Base-by-base conservation (phyloP, 2,329 filamentous ascomycete species). In the Penicillium sp. region DNA sequence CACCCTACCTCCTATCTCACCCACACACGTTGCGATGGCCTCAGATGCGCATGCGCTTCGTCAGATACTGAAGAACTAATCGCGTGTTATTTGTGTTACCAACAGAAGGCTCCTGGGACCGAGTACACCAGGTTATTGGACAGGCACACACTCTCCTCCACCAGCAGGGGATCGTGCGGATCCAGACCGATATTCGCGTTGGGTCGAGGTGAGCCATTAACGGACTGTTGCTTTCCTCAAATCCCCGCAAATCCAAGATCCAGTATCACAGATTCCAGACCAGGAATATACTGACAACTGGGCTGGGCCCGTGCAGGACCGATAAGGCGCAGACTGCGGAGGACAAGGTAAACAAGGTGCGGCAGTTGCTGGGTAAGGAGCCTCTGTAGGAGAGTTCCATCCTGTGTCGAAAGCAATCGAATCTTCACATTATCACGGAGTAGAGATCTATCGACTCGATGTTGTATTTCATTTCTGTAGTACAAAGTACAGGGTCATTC, bases 171-270 rank as follows among this genome's bases (percentile, higher is more conserved):
- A 83, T 90, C 31, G 79, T 88, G 54, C 80, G 94, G 49, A 88
- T 97, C 38, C 93, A 97, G 78, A 89, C 86, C 26, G 91, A 93
- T 68, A 92, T 97, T 76, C 80, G 93, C 12, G 85, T 91, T 41
- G 93, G 93, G 1, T 88, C 88, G 26, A 85, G 87, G 87, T 87
- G 62, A 67, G 79, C 74, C 48, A 28, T n/a, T 38, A 3, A 18
- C 34, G n/a, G 16, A 18, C 6, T 10, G 10, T 12, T 21, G n/a
- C 16, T 10, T 38, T 9, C 4, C 24, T 24, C 6, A 3, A 24
- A 10, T 5, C 8, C n/a, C 10, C 38, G 13, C 18, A 7, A 21
- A 21, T 21, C 3, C 24, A 7, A 26, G 24, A 26, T 26, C 24
- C 24, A 26, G 7, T 5, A 26, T 26, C 24, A 26, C 7, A 26